Percentiles rank a stretch among this genome's conserved stretches.
Conservation (phyloP, 1,139 yeast species). For the Debaryomycetaceae sp. region DNA sequence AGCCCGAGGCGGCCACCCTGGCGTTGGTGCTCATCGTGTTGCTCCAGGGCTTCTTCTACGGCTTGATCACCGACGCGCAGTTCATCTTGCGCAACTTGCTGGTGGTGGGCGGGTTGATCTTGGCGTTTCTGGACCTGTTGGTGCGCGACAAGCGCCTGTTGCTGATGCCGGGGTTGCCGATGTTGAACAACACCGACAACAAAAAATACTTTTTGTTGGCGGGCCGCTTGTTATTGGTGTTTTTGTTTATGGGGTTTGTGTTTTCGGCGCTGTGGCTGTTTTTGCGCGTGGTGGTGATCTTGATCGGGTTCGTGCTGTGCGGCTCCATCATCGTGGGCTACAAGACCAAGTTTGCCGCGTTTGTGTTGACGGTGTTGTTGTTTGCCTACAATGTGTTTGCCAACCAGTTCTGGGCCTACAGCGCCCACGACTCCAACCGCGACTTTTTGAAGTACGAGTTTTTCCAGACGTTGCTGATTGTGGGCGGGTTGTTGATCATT, state of each 20-base stretch:
- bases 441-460: slow-evolving; percentile 91
- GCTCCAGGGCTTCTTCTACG: slow-evolving; percentile 85
- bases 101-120: slow-evolving; percentile 86
- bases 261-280: slow-evolving; percentile 74
- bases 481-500: slow-evolving; percentile 87
- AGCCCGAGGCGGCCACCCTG: slow-evolving; percentile 68
- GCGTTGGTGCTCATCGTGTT: slow-evolving; percentile 70
- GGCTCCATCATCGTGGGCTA: slow-evolving; percentile 85
- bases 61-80: slow-evolving; percentile 74
- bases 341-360: slow-evolving; percentile 89
- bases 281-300: slow-evolving; percentile 58
- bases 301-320: slow-evolving; percentile 70
- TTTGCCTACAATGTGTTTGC: slow-evolving; percentile 72
- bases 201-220: slow-evolving; percentile 84
- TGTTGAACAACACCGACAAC: slow-evolving; percentile 76
- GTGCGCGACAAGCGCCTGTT: slow-evolving; percentile 70
- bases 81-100: slow-evolving; percentile 85
- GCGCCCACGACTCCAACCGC: slow-evolving; percentile 68
- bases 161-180: slow-evolving; percentile 87
- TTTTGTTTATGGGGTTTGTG: slow-evolving; percentile 83
- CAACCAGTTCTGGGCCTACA: slow-evolving; percentile 87
- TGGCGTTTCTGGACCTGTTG: slow-evolving; percentile 87
- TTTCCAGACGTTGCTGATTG: slow-evolving; percentile 90
- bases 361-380: slow-evolving; percentile 67
- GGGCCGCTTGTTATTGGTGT: slow-evolving; percentile 82